Evolutionary conservation across 2,329 filamentous ascomycete genomes (phyloP).

Genomic region (Arthrobotrys iridis): DNA sequence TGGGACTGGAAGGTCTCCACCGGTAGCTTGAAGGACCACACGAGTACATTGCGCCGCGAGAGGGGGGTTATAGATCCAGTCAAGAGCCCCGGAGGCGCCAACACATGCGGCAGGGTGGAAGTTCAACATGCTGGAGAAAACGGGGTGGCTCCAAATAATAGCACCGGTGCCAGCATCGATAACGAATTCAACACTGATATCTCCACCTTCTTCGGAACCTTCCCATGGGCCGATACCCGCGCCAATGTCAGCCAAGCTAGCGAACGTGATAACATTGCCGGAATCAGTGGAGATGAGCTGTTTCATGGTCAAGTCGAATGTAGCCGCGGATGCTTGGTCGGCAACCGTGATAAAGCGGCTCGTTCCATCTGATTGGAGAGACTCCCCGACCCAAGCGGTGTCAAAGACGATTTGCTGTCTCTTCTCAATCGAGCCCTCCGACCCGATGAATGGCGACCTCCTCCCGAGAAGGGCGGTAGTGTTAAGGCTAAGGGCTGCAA

Average conservation of each 20-base stretch:
- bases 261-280: conserved; percentile 3
- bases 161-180: conserved; percentile 23
- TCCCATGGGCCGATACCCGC: conserved; percentile 18
- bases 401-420: no score
- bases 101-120: conserved; percentile 23
- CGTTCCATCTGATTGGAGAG: not conserved
- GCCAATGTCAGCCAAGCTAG: not conserved
- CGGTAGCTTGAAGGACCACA: conserved; percentile 30
- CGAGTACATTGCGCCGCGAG: not conserved
- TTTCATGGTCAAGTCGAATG: not conserved
- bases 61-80: conserved; percentile 25
- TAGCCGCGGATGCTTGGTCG: not conserved
- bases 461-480: not conserved
- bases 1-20: conserved; percentile 24
- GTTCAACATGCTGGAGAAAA: conserved; percentile 19
- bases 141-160: conserved; percentile 23
- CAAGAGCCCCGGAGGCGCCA: not conserved
- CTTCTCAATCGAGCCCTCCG: not conserved
- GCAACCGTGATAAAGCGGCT: conserved; percentile 1
- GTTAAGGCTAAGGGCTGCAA: not conserved
- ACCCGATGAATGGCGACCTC: not conserved
- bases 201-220: conserved; percentile 2
- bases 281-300: not conserved
- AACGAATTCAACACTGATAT: conserved; percentile 23
- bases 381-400: conserved; percentile 2